Conservation (phyloP, 140 eudicot species). For the Stevia rebaudiana region DNA sequence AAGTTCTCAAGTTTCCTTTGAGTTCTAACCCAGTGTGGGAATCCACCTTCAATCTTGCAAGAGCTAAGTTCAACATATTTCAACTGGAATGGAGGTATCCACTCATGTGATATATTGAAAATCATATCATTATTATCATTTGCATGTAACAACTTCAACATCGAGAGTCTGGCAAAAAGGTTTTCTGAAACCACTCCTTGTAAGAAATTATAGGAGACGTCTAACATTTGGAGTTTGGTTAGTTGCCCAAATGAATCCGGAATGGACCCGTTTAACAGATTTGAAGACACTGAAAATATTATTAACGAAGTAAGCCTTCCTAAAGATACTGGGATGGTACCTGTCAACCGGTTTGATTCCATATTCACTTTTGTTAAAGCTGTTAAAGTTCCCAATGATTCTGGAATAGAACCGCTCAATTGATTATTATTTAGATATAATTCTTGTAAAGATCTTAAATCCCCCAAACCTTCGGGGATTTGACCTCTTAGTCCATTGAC, state of each 20-base stretch:
- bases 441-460: not conserved
- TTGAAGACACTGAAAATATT: not conserved
- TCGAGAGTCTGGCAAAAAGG: not conserved
- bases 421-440: not conserved
- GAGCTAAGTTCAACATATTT: not conserved
- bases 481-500: not conserved
- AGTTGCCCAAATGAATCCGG: not conserved
- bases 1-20: not conserved
- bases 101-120: not conserved
- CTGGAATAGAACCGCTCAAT: conserved; percentile 11
- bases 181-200: not conserved
- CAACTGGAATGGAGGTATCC: conserved; percentile 11
- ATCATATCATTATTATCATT: not conserved
- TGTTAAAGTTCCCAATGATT: not conserved
- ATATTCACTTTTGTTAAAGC: not conserved
- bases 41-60: not conserved
- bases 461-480: not conserved
- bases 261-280: not conserved
- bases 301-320: not conserved
- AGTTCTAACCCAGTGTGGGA: not conserved
- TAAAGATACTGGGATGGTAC: not conserved
- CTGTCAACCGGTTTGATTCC: not conserved
- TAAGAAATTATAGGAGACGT: not conserved
- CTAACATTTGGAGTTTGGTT: not conserved
- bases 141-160: not conserved